phyloP scores from a whole-genome alignment of 768 basidiomycete genomes.

The Russula lepida region DNA sequence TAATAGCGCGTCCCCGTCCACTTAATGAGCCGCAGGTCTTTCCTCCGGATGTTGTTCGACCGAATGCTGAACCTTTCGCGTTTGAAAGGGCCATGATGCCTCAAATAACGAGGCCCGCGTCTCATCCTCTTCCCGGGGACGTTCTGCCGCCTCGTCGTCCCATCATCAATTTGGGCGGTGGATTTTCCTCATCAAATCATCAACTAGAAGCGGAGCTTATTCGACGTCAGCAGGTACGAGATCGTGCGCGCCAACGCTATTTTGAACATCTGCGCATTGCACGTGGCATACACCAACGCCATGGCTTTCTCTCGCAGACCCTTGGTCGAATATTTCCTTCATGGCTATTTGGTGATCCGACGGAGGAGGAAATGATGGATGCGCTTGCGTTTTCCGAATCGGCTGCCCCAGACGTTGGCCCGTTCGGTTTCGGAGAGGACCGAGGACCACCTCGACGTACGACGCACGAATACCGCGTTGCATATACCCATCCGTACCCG shows the following conservation, averaged over 20 bases:
- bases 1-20: constrained; percentile 32
- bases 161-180: constrained; percentile 58
- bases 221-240: constrained; percentile 9
- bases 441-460: neutral
- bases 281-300: constrained; percentile 12
- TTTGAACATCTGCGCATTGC: constrained; percentile 10
- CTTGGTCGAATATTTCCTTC: constrained; percentile 15
- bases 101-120: constrained; percentile 22
- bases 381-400: constrained; percentile 19
- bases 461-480: constrained; percentile 41
- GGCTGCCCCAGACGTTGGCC: neutral
- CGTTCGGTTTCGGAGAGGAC: constrained; percentile 1
- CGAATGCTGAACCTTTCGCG: constrained; percentile 43
- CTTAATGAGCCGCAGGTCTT: constrained; percentile 18
- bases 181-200: constrained; percentile 39
- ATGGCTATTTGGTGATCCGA: constrained; percentile 18
- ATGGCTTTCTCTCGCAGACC: constrained; percentile 16
- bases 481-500: constrained; percentile 56
- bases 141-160: constrained; percentile 50
- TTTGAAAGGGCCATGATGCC: constrained; percentile 36
- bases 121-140: constrained; percentile 29
- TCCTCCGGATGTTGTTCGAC: constrained; percentile 39
- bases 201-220: constrained; percentile 18
- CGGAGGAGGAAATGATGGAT: constrained; percentile 19
- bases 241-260: constrained; percentile 11